Evolutionary conservation across 371 early-diverging fungal genomes (phyloP), one percentile per base, ranked within the genome.

Genomic region (Dinochytrium kinnereticum): DNA sequence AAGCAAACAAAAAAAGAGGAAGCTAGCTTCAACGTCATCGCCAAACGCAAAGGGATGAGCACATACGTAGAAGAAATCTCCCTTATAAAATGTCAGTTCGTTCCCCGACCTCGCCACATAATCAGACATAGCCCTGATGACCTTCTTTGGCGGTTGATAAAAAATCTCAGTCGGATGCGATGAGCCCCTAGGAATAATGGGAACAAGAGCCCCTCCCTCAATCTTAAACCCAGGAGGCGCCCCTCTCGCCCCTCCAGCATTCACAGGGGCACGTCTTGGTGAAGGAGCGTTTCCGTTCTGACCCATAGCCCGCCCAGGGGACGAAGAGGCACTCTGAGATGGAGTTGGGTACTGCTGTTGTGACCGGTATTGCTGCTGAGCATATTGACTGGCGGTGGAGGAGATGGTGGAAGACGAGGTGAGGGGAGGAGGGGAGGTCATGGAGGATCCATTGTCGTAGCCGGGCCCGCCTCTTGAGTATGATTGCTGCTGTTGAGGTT

Each of bases 1-100:
- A 69, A 17, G 57, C 49, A 70, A 15, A 51, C 15, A 7, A 15
- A 30, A 28, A 70, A 71, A 69, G 31, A 44, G 13, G 13, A 13
- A 19, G 44, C 44, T 19, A 44, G 13, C 19, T 19, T 7, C 19
- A 44, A 44, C 44, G 19, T 44, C 7, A 44, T 13, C 7, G 44
- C 7, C 19, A 19, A 44, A 44, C 7, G 19, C 19, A 44, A 44
- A 53, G 55, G 24, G 13, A 53, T 53, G 10, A 5, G 5, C 40
- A 73, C 76, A 86, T 24, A 96, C 96, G 81, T 93, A 93, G 83
- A 95, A 95, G 76, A 95, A 95, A 72, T 96, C 97, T 64, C 96
- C 97, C 61, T 86, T 86, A 51, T 81, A 71, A 77, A 95, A 96
- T 17, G 92, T 89, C 1, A 96, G 83, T 78, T 95, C 94, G 30